Evolutionary conservation across 345 rosid genomes (phyloP).

Genomic region (Rhodamnia argentea): DNA sequence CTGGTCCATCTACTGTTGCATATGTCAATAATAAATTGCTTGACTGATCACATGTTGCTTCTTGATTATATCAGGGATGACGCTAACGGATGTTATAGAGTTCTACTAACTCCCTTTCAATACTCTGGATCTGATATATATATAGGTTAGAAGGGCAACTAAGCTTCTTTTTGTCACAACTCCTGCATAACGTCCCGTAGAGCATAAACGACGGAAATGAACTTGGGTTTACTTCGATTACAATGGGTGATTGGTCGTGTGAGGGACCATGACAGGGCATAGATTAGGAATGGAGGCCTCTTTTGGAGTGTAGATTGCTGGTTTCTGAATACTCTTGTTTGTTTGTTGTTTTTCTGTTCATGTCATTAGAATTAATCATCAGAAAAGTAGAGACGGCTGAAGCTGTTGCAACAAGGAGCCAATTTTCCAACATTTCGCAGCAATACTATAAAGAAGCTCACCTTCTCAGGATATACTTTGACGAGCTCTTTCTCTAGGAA

Average conservation of each 20-base stretch:
- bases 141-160: not conserved
- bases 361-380: not conserved
- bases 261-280: not conserved
- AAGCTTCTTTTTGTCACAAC: not conserved
- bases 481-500: not conserved
- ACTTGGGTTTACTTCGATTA: not conserved
- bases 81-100: too few species aligned
- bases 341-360: not conserved
- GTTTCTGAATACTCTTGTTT: not conserved
- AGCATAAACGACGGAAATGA: not conserved
- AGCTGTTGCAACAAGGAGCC: not conserved
- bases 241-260: not conserved
- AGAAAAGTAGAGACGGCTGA: not conserved
- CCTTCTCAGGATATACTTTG: not conserved
- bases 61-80: not conserved
- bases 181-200: not conserved
- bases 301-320: not conserved
- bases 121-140: not conserved
- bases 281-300: not conserved
- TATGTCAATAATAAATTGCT: not conserved
- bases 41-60: not conserved
- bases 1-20: not conserved
- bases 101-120: too few species aligned
- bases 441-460: not conserved
- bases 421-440: not conserved